phyloP scores from a whole-genome alignment of 345 rosid species.

The Dipteronia dyeriana region DNA sequence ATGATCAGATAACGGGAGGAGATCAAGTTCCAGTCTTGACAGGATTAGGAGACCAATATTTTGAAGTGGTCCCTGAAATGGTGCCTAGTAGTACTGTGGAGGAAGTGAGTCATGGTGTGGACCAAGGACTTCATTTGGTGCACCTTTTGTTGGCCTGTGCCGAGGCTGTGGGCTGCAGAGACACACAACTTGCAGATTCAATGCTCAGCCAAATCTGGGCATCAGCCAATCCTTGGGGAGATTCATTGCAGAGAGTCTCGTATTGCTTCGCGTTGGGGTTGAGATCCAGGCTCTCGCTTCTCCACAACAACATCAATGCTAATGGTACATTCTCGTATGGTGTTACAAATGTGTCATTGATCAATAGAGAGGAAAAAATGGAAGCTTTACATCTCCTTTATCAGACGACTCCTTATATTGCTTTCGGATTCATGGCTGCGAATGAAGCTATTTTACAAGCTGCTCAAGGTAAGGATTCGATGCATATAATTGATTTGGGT shows the following conservation, averaged over 20 bases:
- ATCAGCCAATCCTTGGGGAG: conserved; percentile 42
- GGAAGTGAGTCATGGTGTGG: conserved; percentile 45
- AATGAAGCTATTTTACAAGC: conserved; percentile 63
- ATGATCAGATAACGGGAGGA: not conserved
- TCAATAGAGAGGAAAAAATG: conserved; percentile 45
- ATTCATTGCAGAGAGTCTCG: conserved; percentile 63
- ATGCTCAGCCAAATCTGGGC: conserved; percentile 51
- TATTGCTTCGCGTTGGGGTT: conserved; percentile 57
- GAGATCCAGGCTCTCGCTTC: conserved; percentile 48
- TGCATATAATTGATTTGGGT: conserved; percentile 60
- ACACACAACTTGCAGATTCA: conserved; percentile 46
- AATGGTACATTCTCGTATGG: conserved; percentile 40
- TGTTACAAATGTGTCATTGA: conserved; percentile 24
- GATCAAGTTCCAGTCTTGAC: conserved; percentile 23
- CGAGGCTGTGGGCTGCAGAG: conserved; percentile 70
- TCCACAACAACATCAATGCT: conserved; percentile 41
- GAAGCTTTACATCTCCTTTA: conserved; percentile 63
- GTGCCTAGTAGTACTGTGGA: conserved; percentile 12
- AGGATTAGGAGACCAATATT: conserved; percentile 16
- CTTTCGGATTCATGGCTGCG: conserved; percentile 65
- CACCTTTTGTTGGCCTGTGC: conserved; percentile 63
- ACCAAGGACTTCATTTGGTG: conserved; percentile 67
- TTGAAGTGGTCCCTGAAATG: conserved; percentile 20
- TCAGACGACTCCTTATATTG: conserved; percentile 60
- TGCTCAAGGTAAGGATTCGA: conserved; percentile 41